Conservation (phyloP, 305 asterid genomes). For the Fraxinus dipetala region DNA sequence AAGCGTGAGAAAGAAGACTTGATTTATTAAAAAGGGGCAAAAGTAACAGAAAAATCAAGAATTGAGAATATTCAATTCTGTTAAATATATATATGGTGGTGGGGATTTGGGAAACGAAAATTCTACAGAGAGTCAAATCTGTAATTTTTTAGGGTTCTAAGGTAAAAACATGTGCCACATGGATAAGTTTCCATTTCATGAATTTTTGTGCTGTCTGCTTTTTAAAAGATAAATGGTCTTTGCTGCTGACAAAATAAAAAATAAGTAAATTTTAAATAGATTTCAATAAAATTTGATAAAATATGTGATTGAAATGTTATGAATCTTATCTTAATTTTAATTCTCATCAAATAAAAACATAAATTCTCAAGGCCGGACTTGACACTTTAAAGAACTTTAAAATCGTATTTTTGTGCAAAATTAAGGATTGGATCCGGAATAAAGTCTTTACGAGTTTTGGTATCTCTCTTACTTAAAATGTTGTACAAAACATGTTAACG, state of each 20-base stretch:
- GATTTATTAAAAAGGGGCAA: neutral
- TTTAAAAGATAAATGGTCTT: neutral
- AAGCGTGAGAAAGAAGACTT: constrained; percentile 37
- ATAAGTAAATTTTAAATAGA: too few relatives aligned
- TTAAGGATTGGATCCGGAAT: neutral
- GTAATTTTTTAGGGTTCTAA: neutral
- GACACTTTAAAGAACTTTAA: neutral
- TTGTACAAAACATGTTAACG: neutral
- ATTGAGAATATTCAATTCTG: neutral
- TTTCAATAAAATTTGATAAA: too few relatives aligned
- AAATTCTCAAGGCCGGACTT: neutral
- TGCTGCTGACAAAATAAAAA: neutral
- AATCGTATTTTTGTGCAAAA: neutral
- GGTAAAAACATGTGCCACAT: constrained; percentile 8
- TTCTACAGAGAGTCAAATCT: constrained; percentile 16
- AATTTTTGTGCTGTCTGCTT: constrained; percentile 16
- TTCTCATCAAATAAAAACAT: neutral
- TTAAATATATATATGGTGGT: neutral
- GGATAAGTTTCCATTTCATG: constrained; percentile 13
- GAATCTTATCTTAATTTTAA: too few relatives aligned
- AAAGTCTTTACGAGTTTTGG: neutral
- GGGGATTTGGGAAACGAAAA: constrained; percentile 22
- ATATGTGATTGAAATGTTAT: too few relatives aligned
- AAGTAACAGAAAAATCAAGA: neutral
- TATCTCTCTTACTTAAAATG: too few relatives aligned